Base-by-base conservation (phyloP, 2,329 filamentous ascomycete species). In the Scopulariopsis brevicaulis region DNA sequence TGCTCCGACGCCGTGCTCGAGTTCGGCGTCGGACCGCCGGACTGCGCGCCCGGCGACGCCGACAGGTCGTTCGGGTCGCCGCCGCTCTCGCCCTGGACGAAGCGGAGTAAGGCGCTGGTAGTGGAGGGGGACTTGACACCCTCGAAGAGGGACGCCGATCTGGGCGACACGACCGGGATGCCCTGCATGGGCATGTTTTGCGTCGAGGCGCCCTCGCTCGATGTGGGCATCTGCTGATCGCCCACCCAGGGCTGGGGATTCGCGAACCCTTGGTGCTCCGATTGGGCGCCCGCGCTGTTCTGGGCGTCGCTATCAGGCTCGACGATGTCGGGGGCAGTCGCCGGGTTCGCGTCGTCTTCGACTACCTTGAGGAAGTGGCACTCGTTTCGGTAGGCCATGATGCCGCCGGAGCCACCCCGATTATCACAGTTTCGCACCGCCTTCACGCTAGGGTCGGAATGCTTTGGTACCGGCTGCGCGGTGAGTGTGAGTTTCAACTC, bases 21-120 rank as follows among this genome's bases (percentile, higher is more conserved):
- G 63, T 80, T 84, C 3, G 82, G 82, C 12, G 82, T 85, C 24
- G 76, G 80, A n/a, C 78, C 71, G 60, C 75, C 80, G 2, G 81
- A 83, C 54, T 70, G 70, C 7, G 72, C 73, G 24, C 80, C 78
- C 2, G 79, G 74, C 0, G 80, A 81, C 3, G 69, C 71, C 1
- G 76, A 77, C 58, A 75, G 65, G 50, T 79, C 77, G 56, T 75
- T 77, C 24, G 70, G 70, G 18, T 71, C 69, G n/a, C 75, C 77
- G 57, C 69, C 72, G 50, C 67, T 68, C n/a, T 76, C 75, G 22
- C 69, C 69, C 11, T 71, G 69, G 11, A 67, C 73, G 59, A 76
- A 80, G 22, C 72, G 68, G 40, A 64, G 66, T 56, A 71, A 58
- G 3, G 62, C 60, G 6, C 66, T 64, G 46, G 64, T 65, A 14